A percentile compares a stretch with the other conserved stretches of the same genome.
Evolutionary conservation across 305 asterid genomes (phyloP).

Genomic region (Striga hermonthica): DNA sequence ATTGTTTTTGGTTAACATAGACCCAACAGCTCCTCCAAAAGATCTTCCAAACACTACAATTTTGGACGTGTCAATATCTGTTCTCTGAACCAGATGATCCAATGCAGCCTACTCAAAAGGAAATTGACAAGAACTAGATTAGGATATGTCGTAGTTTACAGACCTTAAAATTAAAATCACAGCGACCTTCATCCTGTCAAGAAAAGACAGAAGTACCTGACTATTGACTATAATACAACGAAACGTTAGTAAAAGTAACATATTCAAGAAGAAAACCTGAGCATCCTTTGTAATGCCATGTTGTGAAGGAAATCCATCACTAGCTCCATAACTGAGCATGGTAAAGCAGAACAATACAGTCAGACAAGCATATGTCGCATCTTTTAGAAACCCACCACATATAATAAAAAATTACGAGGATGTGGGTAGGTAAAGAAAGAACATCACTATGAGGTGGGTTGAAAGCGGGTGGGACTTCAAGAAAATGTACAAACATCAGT

Average conservation of each 20-base stretch:
- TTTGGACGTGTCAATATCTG: conserved; percentile 85
- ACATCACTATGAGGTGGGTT: conserved; percentile 5
- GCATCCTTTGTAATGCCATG: conserved; percentile 88
- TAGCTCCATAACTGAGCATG: conserved; percentile 79
- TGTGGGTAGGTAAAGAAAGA: conserved; percentile 2
- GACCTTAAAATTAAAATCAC: neutral
- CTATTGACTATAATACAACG: conserved; percentile 10
- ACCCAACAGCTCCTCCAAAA: conserved; percentile 98
- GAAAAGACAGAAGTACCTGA: neutral
- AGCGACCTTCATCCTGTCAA: neutral
- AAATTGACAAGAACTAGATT: conserved; percentile 28
- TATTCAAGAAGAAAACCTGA: conserved; percentile 56
- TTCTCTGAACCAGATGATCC: conserved; percentile 87
- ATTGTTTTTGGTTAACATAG: conserved; percentile 72
- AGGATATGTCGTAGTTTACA: conserved; percentile 6
- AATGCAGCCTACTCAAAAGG: conserved; percentile 69
- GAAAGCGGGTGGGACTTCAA: no score
- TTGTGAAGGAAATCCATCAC: conserved; percentile 97
- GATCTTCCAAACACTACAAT: conserved; percentile 95
- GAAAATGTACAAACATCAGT: neutral
- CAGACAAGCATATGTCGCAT: conserved; percentile 26
- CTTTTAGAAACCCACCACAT: conserved; percentile 14
- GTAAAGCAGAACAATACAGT: conserved; percentile 30
- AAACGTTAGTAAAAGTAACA: conserved; percentile 7
- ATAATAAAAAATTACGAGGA: conserved; percentile 10